Base-by-base conservation (phyloP, 495 filamentous ascomycete genomes). In the Penicillium paxilli region DNA sequence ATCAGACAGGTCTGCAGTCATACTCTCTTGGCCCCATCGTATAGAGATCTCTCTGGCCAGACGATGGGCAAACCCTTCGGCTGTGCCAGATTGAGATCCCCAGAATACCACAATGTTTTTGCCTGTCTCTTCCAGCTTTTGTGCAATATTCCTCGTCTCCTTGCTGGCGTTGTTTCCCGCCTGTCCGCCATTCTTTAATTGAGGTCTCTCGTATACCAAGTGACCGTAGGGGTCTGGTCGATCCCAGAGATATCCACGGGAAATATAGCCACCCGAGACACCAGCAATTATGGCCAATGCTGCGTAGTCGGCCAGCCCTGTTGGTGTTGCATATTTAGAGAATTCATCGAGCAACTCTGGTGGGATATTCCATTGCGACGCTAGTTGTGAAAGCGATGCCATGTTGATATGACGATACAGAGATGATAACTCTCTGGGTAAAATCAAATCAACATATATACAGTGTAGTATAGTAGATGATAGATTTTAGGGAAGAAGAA, bases 61-160 rank as follows among this genome's bases (percentile, higher is more conserved):
- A 6, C 70, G 65, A 44, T 74, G 62, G 12, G 79, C 79, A 51
- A 81, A 73, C 1, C 68, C 68, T 54, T 83, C 80, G 0, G 79
- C 77, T 0, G 78, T 83, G 10, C 81, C 80, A 14, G 79, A 81
- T 64, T 84, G 80, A 0, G 78, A 82, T 44, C 77, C 80, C 75
- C 76, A 84, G 58, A 83, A 78, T 8, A 83, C 68, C 14, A 79
- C 76, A n/a, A 78, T 58, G 10, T 68, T 51, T 45, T 69, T 72
- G 6, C 72, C 60, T 1, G 67, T 58, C 40, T 70, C 65, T 17
- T 67, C 62, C 12, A 74, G 26, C 24, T 68, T 70, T 23, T 66
- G 65, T 11, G 69, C 71, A 26, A 74, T 70, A 38, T 72, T 72
- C 22, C 71, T 52, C 1, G 70, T 73, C n/a, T 70, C 67, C 25